Evolutionary conservation across 2,329 filamentous ascomycete genomes (phyloP).

Genomic region (Colletotrichum sp.): DNA sequence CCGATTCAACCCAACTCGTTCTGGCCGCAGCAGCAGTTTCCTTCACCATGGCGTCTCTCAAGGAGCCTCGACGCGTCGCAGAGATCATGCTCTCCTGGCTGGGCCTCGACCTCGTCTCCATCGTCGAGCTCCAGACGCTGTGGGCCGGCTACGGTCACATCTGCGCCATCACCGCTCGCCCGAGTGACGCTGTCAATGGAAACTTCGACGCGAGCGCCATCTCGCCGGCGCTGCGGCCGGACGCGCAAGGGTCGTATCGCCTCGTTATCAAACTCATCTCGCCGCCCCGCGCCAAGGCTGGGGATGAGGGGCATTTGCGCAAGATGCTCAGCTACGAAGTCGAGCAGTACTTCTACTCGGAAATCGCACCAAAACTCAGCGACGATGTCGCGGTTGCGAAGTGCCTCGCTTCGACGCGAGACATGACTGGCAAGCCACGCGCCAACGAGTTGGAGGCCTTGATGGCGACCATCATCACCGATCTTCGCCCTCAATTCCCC

Average conservation of each 20-base stretch:
- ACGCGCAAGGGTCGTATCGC: conserved; percentile 30
- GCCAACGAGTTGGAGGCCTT: conserved; percentile 39
- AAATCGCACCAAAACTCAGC: conserved; percentile 55
- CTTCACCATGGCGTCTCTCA: conserved; percentile 1
- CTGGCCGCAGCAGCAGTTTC: not conserved
- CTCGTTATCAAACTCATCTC: conserved; percentile 67
- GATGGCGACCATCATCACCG: conserved; percentile 62
- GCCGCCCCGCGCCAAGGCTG: conserved; percentile 42
- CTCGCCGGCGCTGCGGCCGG: conserved; percentile 21
- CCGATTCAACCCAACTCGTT: not conserved
- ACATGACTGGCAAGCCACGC: conserved; percentile 27
- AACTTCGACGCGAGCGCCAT: not conserved
- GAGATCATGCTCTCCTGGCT: conserved; percentile 43
- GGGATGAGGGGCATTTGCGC: conserved; percentile 66
- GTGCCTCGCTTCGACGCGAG: conserved; percentile 51
- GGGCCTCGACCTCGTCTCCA: conserved; percentile 43
- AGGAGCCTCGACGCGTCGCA: conserved; percentile 38
- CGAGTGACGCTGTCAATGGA: not conserved
- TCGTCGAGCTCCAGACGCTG: conserved; percentile 44
- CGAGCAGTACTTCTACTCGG: conserved; percentile 69
- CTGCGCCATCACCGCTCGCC: conserved; percentile 55
- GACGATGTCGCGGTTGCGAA: conserved; percentile 51
- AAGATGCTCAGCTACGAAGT: conserved; percentile 73
- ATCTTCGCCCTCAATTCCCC: conserved; percentile 58
- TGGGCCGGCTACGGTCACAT: conserved; percentile 63